These are phyloP conservation scores for Gastroboletus turbinatus DNA, from an alignment of 1,284 basidiomycete genomes.

Conservation along the genomic window DNA sequence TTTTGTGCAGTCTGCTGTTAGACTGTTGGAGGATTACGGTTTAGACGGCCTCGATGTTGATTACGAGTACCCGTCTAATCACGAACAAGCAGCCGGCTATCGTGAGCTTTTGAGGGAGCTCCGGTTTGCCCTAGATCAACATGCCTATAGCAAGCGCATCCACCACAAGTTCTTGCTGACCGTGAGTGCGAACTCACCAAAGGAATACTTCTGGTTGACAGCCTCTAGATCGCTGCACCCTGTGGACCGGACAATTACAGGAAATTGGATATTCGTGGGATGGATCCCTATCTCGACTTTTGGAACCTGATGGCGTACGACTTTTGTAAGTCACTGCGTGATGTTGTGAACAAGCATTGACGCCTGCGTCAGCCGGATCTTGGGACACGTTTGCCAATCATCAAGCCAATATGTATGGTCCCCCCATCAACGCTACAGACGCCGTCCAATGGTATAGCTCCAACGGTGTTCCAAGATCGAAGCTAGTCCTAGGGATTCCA, in stretches of 20 bases:
- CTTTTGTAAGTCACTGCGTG: constrained; percentile 52
- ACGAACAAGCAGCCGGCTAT: constrained; percentile 72
- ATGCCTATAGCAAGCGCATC: constrained; percentile 56
- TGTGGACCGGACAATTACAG: constrained; percentile 88
- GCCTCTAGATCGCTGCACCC: constrained; percentile 79
- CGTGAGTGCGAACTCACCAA: constrained; percentile 42
- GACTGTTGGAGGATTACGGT: constrained; percentile 79
- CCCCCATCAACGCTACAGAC: constrained; percentile 60
- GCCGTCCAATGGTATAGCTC: constrained; percentile 75
- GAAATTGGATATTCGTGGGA: constrained; percentile 75
- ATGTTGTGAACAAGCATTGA: constrained; percentile 16
- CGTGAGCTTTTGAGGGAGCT: constrained; percentile 71
- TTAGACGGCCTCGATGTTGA: constrained; percentile 79
- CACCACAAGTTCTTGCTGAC: constrained; percentile 73
- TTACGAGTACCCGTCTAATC: constrained; percentile 82
- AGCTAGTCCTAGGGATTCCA: constrained; percentile 88
- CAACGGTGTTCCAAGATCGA: constrained; percentile 73
- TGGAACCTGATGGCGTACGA: constrained; percentile 98
- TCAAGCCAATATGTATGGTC: constrained; percentile 84
- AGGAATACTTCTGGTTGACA: constrained; percentile 10
- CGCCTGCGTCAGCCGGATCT: constrained; percentile 61
- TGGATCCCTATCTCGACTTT: constrained; percentile 88
- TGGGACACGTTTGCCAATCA: constrained; percentile 80
- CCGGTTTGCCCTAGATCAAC: constrained; percentile 65
- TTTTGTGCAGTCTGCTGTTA: constrained; percentile 80